phyloP scores from a whole-genome alignment of 371 early-diverging fungal genomes.

The Capniomyces stellatus region DNA sequence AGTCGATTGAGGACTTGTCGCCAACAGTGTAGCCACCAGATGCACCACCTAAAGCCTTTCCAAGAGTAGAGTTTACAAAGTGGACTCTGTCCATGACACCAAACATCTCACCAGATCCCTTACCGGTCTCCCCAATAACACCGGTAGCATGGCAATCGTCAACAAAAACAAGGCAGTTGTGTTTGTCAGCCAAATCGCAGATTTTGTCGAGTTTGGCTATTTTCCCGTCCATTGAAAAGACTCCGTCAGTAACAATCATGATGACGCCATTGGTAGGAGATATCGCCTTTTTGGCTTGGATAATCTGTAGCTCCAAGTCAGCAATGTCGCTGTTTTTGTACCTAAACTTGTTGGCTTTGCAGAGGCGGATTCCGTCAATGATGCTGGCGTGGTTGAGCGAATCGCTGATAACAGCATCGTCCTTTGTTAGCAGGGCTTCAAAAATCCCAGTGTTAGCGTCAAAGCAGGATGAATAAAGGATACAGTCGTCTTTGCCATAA shows the following conservation, averaged over 20 bases:
- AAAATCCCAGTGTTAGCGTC: conserved; percentile 48
- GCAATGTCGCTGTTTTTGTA: conserved; percentile 35
- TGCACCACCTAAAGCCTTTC: conserved; percentile 46
- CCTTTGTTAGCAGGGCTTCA: conserved; percentile 33
- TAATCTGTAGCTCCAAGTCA: conserved; percentile 31
- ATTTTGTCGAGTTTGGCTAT: conserved; percentile 37
- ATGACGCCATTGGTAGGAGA: conserved; percentile 7
- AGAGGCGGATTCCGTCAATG: conserved; percentile 42
- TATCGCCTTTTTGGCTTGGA: conserved; percentile 26
- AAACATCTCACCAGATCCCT: conserved; percentile 38
- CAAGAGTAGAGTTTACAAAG: conserved; percentile 41
- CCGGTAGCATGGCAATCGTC: conserved; percentile 49
- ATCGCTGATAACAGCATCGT: conserved; percentile 43
- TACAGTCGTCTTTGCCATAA: conserved; percentile 35
- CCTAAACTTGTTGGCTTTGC: conserved; percentile 37
- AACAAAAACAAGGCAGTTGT: conserved; percentile 36
- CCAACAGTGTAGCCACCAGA: conserved; percentile 43
- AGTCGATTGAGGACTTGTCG: conserved; percentile 25
- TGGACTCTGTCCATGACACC: conserved; percentile 35
- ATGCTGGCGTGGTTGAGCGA: conserved; percentile 44
- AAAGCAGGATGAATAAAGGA: conserved; percentile 43
- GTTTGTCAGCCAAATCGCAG: conserved; percentile 40
- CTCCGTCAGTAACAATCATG: conserved; percentile 28
- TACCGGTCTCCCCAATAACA: conserved; percentile 34
- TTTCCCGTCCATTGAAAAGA: conserved; percentile 45